These are phyloP conservation scores for Calonectria fujianensis DNA, from an alignment of 2,329 filamentous ascomycete genomes.

Conservation along the genomic window DNA sequence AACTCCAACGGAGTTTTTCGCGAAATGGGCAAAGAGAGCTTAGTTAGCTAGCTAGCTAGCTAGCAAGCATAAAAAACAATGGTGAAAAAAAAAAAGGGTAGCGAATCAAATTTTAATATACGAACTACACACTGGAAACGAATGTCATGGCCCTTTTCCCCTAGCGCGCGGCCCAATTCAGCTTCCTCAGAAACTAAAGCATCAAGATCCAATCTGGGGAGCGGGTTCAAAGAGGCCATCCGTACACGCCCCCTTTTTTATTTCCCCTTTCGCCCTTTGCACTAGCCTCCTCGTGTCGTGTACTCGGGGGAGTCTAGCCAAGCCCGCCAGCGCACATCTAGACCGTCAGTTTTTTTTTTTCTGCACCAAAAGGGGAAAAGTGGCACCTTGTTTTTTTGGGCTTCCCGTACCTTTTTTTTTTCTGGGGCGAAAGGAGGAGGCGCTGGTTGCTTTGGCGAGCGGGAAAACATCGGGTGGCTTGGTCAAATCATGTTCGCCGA, in stretches of 20 bases:
- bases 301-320: not conserved
- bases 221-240: not conserved
- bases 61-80: not conserved
- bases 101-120: not conserved
- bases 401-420: not conserved
- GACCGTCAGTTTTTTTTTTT: not conserved
- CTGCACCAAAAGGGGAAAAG: not conserved
- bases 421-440: not conserved
- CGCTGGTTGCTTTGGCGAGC: not conserved
- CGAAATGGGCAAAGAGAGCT: not conserved
- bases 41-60: no score
- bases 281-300: not conserved
- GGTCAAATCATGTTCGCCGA: not conserved
- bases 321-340: not conserved
- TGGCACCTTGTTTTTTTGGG: no score
- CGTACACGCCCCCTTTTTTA: not conserved
- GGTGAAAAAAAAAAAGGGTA: not conserved
- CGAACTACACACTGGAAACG: not conserved
- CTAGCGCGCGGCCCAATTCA: not conserved
- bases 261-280: not conserved
- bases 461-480: not conserved
- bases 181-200: not conserved
- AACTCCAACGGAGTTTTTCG: not conserved
- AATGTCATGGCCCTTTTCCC: not conserved
- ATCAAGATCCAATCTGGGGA: not conserved